Base-by-base conservation (phyloP, 2,329 filamentous ascomycete genomes). In the Cytospora paraplurivora region DNA sequence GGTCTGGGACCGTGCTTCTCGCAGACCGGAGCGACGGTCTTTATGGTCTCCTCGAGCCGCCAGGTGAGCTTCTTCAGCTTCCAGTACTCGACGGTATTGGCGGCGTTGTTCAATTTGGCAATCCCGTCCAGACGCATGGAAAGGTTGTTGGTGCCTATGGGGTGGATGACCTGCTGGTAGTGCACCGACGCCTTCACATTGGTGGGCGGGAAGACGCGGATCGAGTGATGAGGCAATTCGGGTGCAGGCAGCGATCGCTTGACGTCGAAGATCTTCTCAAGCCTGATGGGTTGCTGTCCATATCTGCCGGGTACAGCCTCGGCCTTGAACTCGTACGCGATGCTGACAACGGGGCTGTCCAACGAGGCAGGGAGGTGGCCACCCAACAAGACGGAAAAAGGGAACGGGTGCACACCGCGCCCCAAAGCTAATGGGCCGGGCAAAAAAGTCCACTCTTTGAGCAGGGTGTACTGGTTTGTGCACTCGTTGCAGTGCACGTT, bases 131-230 rank as follows among this genome's bases (percentile, higher is more conserved):
- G 85, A 59, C 89, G 88, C 78, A 97, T 88, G 53, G 86, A 84
- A 56, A 97, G 84, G 12, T 83, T 89, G 78, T 96, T 94, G 71
- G 86, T 87, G 71, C 92, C 91, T 65, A 93, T 91, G 6, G 94
- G 93, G 77, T 97, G 89, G 67, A 97, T 88, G 68, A 96, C 86
- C 44, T 91, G 87, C 54, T 89, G 89, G 67, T 96, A 88, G 71
- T 92, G 88, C 67, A 95, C 90, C 72, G 88, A 89, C 64, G 92
- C 91, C 69, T 92, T 93, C 71, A 99, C 88, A 77, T 96, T 95
- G 69, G 95, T 99, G 0, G 95, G 94, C 55, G 94, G 95, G 78
- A 99, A 99, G 72, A 98, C 91, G 72, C 94, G 92, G 67, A 97
- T 88, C 17, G 91, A 96, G 77, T 93, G 89, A 77, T 96, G 94